Evolutionary conservation across 2,329 filamentous ascomycete species (phyloP).

Genomic region (Monilinia vaccinii-corymbosi): DNA sequence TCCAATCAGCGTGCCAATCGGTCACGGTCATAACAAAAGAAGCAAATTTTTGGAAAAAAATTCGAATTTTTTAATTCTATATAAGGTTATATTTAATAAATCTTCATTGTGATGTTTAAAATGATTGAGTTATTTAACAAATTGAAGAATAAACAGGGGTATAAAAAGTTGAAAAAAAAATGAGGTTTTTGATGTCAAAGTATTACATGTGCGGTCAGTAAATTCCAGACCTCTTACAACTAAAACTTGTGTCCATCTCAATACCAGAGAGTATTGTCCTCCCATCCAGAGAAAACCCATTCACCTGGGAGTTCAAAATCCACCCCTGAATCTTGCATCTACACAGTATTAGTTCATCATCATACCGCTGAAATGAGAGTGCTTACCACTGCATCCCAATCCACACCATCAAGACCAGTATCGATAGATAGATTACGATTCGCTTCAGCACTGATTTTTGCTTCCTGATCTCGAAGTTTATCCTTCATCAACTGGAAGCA

Average conservation of each 20-base stretch:
- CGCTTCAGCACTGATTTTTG: background rate
- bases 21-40: too few species aligned
- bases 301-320: conserved; percentile 12
- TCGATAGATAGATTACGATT: background rate
- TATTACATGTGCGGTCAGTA: too few species aligned
- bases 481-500: conserved; percentile 17
- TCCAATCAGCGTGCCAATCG: too few species aligned
- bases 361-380: background rate
- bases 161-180: too few species aligned
- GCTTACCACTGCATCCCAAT: background rate
- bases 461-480: background rate
- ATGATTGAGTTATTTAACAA: too few species aligned
- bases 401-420: background rate
- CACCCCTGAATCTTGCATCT: conserved; percentile 14
- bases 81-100: too few species aligned
- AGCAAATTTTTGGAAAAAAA: too few species aligned
- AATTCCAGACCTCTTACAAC: too few species aligned
- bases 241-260: background rate
- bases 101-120: too few species aligned
- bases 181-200: too few species aligned
- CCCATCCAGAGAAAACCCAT: conserved; percentile 11
- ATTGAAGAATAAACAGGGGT: too few species aligned
- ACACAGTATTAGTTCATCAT: background rate
- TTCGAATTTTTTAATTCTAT: too few species aligned
- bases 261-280: background rate